phyloP scores from a whole-genome alignment of 257 asterid genomes.

The Gardenia jasminoides region DNA sequence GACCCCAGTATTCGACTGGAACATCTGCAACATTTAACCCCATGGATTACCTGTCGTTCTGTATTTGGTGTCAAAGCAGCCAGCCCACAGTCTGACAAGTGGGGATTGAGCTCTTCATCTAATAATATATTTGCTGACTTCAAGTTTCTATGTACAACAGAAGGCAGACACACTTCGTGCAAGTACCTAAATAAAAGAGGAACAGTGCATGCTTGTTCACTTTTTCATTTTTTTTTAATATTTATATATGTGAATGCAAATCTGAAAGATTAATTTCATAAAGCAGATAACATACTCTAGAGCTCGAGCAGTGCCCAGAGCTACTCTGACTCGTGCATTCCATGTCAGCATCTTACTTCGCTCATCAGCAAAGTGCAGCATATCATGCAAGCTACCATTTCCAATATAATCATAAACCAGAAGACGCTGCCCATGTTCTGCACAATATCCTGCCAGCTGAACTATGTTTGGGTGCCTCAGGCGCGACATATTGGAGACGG shows the following conservation, averaged over 20 bases:
- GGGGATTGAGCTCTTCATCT: constrained; percentile 90
- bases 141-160: constrained; percentile 89
- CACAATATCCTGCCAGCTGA: constrained; percentile 82
- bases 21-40: neutral
- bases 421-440: constrained; percentile 92
- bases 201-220: neutral
- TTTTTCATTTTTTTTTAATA: neutral
- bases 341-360: constrained; percentile 84
- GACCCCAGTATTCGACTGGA: neutral
- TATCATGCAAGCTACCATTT: constrained; percentile 88
- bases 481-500: constrained; percentile 85
- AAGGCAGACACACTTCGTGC: constrained; percentile 98
- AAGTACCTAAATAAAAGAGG: constrained; percentile 59
- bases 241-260: no score
- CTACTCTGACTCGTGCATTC: constrained; percentile 95
- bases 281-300: constrained; percentile 64
- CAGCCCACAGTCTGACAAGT: constrained; percentile 90
- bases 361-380: constrained; percentile 92
- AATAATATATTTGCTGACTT: constrained; percentile 92
- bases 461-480: constrained; percentile 90
- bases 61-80: constrained; percentile 88
- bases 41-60: constrained; percentile 70
- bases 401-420: constrained; percentile 76
- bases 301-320: constrained; percentile 99
- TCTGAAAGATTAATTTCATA: constrained; percentile 3